Base-by-base conservation (phyloP, 2,329 filamentous ascomycete species). In the Cercospora beticola region DNA sequence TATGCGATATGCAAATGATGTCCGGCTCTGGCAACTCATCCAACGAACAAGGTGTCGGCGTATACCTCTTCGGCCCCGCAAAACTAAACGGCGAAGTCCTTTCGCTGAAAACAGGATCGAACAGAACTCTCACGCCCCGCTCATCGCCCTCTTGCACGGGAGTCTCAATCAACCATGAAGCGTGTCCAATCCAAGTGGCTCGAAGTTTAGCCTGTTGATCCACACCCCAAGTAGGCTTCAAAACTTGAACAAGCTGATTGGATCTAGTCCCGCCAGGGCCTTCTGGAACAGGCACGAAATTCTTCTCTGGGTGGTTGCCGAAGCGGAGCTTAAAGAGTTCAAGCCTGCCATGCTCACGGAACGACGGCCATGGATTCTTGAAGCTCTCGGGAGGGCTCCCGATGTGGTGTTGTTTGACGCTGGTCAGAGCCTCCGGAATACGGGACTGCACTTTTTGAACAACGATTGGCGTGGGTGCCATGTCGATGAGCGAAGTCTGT, bases 21-120 rank as follows among this genome's bases (percentile, higher is more conserved):
- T 88, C 85, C 9, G 87, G 77, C 2, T 84, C 79, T 0, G 86
- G 85, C 2, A 87, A 73, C 18, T 86, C 84, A 2, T 82, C 78
- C 2, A 86, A 72, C 0, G 74, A 71, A 72, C 85, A 87, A 0
- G 86, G 86, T 4, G 83, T 79, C 3, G 82, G 83, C 14, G 82
- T 84, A 65, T 86, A 86, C 36, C 86, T 79, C 62, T 84, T 83
- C 0, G 86, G 86, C 0, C 85, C 86, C 0, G 82, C 72, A 64
- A 79, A 79, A 16, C 78, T 76, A 46, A 82, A 81, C 0, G 84
- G 84, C 14, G 82, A 82, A 23, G 84, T 84, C 16, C 84, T 76
- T 36, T 83, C 79, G 56, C 79, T 83, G 76, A 86, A 87, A 5
- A 87, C 84, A 1, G 85, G 85, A 71, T 87, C 86, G 43, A 86